Percentiles rank a stretch among this genome's conserved stretches.
Evolutionary conservation across 257 asterid species (phyloP).

Genomic region (Scutellaria galericulata): DNA sequence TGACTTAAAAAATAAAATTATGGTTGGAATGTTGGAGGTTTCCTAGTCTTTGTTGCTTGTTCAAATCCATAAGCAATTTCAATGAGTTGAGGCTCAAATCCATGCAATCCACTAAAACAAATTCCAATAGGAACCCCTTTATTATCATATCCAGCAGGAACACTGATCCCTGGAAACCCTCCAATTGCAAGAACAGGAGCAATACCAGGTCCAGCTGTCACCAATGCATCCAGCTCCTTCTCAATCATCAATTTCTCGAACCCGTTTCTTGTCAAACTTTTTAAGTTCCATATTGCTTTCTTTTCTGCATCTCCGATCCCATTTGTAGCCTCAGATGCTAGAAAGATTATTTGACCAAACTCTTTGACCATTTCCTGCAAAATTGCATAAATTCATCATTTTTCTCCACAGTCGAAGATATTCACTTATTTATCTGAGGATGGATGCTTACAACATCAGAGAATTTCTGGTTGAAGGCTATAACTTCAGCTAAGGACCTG

Average conservation of each 20-base stretch:
- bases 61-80: slow-evolving; percentile 66
- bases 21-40: slow-evolving; percentile 38
- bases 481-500: slow-evolving; percentile 57
- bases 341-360: slow-evolving; percentile 54
- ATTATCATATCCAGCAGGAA: slow-evolving; percentile 67
- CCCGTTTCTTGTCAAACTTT: too few species aligned
- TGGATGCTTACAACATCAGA: slow-evolving; percentile 40
- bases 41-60: slow-evolving; percentile 54
- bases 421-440: too few species aligned
- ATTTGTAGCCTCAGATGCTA: slow-evolving; percentile 58
- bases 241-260: slow-evolving; percentile 56
- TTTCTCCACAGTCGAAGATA: too few species aligned
- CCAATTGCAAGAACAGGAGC: slow-evolving; percentile 60
- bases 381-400: background rate
- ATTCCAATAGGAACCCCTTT: slow-evolving; percentile 73
- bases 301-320: slow-evolving; percentile 56
- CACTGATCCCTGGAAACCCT: slow-evolving; percentile 63
- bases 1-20: too few species aligned
- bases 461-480: slow-evolving; percentile 59
- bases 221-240: slow-evolving; percentile 59
- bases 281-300: slow-evolving; percentile 25
- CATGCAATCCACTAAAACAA: slow-evolving; percentile 67
- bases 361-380: slow-evolving; percentile 44
- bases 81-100: slow-evolving; percentile 59
- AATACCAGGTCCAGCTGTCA: slow-evolving; percentile 51